A percentile compares a stretch with the other conserved stretches of the same genome.
Conservation (phyloP, 768 basidiomycete species). For the Suillus fuscotomentosus region DNA sequence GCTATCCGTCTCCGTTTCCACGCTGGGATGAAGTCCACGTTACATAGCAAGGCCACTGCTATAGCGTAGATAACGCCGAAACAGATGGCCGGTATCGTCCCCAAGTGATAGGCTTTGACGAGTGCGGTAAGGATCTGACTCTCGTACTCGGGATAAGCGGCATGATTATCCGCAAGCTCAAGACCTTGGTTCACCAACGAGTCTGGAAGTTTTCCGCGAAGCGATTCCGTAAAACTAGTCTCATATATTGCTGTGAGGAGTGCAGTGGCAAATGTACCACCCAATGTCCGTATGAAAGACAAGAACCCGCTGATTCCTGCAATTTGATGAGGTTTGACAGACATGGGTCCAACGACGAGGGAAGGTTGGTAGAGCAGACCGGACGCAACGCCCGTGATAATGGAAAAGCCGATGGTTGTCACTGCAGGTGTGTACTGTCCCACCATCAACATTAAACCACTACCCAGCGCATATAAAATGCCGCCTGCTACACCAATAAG, state of each 20-base stretch:
- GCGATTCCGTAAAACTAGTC: conserved; percentile 30
- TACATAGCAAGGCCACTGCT: conserved; percentile 28
- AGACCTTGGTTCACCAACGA: conserved; percentile 30
- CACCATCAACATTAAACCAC: conserved; percentile 32
- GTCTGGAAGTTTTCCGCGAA: conserved; percentile 25
- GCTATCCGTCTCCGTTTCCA: conserved; percentile 33
- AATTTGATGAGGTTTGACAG: conserved; percentile 31
- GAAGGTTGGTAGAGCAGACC: conserved; percentile 34
- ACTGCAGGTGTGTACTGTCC: conserved; percentile 27
- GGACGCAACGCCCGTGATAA: conserved; percentile 30
- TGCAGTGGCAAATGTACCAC: conserved; percentile 35
- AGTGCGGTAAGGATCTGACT: conserved; percentile 30
- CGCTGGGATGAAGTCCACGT: conserved; percentile 32
- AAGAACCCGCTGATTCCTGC: conserved; percentile 36
- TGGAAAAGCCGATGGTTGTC: conserved; percentile 29
- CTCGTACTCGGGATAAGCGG: conserved; percentile 33
- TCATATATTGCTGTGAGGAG: conserved; percentile 34
- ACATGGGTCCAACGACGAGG: conserved; percentile 35
- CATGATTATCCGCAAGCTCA: conserved; percentile 28
- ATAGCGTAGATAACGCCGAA: conserved; percentile 31
- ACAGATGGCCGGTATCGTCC: conserved; percentile 32
- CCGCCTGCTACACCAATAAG: conserved; percentile 31
- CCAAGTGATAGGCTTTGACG: conserved; percentile 33
- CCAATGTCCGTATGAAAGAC: conserved; percentile 33
- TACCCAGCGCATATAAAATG: conserved; percentile 31